Evolutionary conservation across 169 alveolate genomes (phyloP).

Genomic region (Neospora caninum): DNA sequence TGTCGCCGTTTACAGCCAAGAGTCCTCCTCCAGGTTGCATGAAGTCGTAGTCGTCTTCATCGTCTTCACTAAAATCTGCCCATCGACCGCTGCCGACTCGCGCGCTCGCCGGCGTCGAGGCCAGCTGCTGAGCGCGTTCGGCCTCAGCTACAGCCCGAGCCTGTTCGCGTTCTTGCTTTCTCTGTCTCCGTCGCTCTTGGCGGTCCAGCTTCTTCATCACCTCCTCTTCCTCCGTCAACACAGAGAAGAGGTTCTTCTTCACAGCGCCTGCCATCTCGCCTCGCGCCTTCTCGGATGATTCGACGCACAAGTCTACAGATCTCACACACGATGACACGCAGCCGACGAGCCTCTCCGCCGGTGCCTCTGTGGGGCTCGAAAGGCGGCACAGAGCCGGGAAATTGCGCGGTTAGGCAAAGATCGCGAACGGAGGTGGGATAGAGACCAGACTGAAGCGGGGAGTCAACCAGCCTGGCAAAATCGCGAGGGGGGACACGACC

Average conservation of each 20-base stretch:
- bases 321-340: too few species aligned
- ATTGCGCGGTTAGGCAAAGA: too few species aligned
- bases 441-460: too few species aligned
- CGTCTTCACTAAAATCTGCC: slow-evolving; percentile 45
- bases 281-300: background rate
- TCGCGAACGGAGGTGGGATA: too few species aligned
- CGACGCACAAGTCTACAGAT: background rate
- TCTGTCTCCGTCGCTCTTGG: slow-evolving; percentile 16
- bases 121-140: background rate
- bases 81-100: slow-evolving; percentile 9
- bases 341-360: too few species aligned
- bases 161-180: slow-evolving; percentile 5
- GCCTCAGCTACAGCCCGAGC: slow-evolving; percentile 28
- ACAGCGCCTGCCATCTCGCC: slow-evolving; percentile 38
- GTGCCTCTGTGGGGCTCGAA: too few species aligned
- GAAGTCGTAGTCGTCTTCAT: slow-evolving; percentile 34
- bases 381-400: too few species aligned
- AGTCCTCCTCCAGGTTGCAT: slow-evolving; percentile 29
- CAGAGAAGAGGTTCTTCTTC: slow-evolving; percentile 36
- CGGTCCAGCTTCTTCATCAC: slow-evolving; percentile 44
- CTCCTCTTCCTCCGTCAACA: slow-evolving; percentile 40
- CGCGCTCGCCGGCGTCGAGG: background rate
- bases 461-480: too few species aligned
- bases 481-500: too few species aligned
- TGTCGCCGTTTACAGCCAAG: background rate